Percentiles rank a stretch among this genome's conserved stretches.
Evolutionary conservation across 2,329 filamentous ascomycete genomes (phyloP).

Genomic region (Diaporthe batatas): DNA sequence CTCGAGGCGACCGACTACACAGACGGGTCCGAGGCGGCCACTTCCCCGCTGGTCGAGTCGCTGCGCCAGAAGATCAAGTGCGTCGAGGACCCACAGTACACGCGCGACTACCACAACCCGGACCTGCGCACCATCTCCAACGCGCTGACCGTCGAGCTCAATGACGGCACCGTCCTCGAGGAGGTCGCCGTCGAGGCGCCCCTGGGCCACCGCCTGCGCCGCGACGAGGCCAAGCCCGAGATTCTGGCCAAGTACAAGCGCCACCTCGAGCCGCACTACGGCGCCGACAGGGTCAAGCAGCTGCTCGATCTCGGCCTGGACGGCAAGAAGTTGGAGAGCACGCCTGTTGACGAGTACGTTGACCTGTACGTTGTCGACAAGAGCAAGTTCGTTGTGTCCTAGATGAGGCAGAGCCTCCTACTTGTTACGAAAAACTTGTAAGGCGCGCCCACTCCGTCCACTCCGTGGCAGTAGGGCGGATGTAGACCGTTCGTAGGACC

Average conservation of each 20-base stretch:
- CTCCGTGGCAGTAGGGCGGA: not conserved
- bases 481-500: slow-evolving; percentile 1
- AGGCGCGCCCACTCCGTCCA: not conserved
- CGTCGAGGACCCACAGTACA: slow-evolving; percentile 96
- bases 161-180: slow-evolving; percentile 91
- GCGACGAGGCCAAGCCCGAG: slow-evolving; percentile 97
- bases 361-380: slow-evolving; percentile 71
- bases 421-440: not conserved
- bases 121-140: slow-evolving; percentile 96
- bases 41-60: slow-evolving; percentile 88
- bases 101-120: slow-evolving; percentile 94
- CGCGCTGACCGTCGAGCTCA: slow-evolving; percentile 92
- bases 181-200: slow-evolving; percentile 95
- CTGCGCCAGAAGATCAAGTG: slow-evolving; percentile 95
- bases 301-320: slow-evolving; percentile 85
- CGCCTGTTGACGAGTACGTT: slow-evolving; percentile 92
- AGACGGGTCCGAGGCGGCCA: slow-evolving; percentile 92
- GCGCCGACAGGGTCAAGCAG: slow-evolving; percentile 81
- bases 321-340: slow-evolving; percentile 79
- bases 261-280: slow-evolving; percentile 88
- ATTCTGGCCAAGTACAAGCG: slow-evolving; percentile 96
- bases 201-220: slow-evolving; percentile 88
- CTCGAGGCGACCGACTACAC: slow-evolving; percentile 94
- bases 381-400: slow-evolving; percentile 41
- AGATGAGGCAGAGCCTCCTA: not conserved